Base-by-base conservation (phyloP, 176 grass and related monocot genomes). In the Chrysopogon serrulatus region DNA sequence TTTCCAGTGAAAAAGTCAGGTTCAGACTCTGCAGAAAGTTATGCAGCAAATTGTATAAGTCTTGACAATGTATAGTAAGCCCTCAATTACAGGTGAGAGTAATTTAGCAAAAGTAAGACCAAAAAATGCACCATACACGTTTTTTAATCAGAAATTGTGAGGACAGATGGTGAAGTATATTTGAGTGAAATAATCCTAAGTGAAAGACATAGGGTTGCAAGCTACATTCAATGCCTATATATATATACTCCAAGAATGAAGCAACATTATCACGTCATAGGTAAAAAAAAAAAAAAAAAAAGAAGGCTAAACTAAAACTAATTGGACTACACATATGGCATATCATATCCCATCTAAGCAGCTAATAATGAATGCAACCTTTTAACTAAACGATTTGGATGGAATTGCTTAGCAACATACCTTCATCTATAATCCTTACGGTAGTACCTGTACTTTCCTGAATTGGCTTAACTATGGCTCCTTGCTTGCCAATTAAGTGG, bases 401-500 rank as follows among this genome's bases (percentile, higher is more conserved):
- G 71, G 35, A 79, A 27, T 47, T 59, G 18, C 56, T 68, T 65
- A 65, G 74, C 26, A 62, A 44, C 62, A 24, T 86, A 91, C 92
- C 92, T 85, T 80, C 63, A 81, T 84, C 73, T 70, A 90, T 73
- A 82, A 97, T 76, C 35, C 73, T 86, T 79, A 97, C 39, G 12
- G 24, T 79, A 40, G 87, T 85, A 82, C 90, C 85, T 45, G 82
- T 85, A 76, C 33, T 65, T 81, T 92, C 92, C 79, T 85, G 87
- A 32, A 94, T 94, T 69, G 85, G 75, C 57, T 88, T 90, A 65
- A 97, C 85, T 14, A 57, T 86, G 34, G 24, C n/a, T 61, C 94
- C 94, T 90, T 94, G 87, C 67, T 88, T 97, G 54, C 94, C 94
- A 82, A 94, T 97, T 87, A 97, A 88, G 85, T 90, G 87, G 35